A percentile compares a stretch with the other conserved stretches of the same genome.
Evolutionary conservation across 768 basidiomycete species (phyloP).

Genomic region (Boletus vinaceobasis): DNA sequence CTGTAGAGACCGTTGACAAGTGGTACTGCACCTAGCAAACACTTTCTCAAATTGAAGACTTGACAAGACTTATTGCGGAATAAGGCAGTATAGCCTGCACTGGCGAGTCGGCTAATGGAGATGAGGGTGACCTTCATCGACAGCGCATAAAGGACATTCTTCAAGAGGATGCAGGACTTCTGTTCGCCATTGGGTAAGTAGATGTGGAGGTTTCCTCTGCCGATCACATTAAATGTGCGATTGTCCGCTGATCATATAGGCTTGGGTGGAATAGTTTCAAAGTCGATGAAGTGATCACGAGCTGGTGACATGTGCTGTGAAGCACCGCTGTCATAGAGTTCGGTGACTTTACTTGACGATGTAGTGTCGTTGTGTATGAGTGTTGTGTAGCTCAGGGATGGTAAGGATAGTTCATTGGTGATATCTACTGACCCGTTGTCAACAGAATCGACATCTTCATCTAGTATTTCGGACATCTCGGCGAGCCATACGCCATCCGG

Average conservation of each 20-base stretch:
- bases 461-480: no score
- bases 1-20: not conserved
- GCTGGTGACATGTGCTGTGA: not conserved
- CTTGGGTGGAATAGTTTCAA: not conserved
- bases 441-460: no score
- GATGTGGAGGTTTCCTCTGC: not conserved
- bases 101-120: constrained; percentile 1
- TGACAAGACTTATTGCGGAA: not conserved
- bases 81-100: not conserved
- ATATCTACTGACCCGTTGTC: no score
- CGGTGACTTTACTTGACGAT: no score
- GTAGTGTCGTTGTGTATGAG: no score
- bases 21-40: not conserved
- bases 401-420: no score
- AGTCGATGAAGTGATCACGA: not conserved
- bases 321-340: no score
- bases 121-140: constrained; percentile 3
- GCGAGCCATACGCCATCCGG: no score
- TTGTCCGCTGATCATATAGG: not conserved
- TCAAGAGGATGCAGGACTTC: not conserved
- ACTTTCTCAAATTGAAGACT: not conserved
- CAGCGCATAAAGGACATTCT: not conserved
- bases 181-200: not conserved
- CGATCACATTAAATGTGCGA: not conserved
- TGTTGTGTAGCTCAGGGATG: no score